phyloP scores from a whole-genome alignment of 148 eudicot genomes.

The Rheum nobile region DNA sequence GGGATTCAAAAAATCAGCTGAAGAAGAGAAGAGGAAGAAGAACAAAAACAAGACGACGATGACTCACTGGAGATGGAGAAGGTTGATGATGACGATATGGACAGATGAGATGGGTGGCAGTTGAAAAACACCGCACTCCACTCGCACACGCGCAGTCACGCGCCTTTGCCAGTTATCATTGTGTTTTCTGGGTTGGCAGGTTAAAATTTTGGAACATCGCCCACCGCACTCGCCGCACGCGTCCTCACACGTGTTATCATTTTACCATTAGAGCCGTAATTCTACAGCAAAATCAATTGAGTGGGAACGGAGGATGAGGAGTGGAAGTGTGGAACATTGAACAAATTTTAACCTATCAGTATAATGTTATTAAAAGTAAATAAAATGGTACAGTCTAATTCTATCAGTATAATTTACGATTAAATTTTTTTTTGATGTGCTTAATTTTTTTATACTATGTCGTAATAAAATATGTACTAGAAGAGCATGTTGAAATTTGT shows the following conservation, averaged over 20 bases:
- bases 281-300: background rate
- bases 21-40: slow-evolving; percentile 2
- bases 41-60: background rate
- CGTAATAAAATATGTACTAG: too few species aligned
- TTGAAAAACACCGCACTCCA: slow-evolving; percentile 1
- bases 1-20: background rate
- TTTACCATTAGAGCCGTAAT: background rate
- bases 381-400: too few species aligned
- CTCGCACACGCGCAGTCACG: background rate
- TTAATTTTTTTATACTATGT: too few species aligned
- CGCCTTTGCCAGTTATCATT: background rate
- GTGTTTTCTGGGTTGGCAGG: background rate
- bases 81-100: slow-evolving; percentile 9
- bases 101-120: background rate
- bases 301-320: too few species aligned
- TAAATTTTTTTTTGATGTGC: too few species aligned
- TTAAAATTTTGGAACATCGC: background rate
- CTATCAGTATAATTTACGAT: too few species aligned
- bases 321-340: too few species aligned
- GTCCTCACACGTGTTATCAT: background rate
- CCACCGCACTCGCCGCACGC: background rate
- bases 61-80: background rate
- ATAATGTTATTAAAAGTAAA: too few species aligned
- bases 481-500: too few species aligned
- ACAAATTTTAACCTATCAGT: too few species aligned